Percentiles rank a stretch among this genome's conserved stretches.
These are phyloP conservation scores for Mucor lusitanicus DNA, from an alignment of 371 early-diverging fungal species.

Conservation along the genomic window DNA sequence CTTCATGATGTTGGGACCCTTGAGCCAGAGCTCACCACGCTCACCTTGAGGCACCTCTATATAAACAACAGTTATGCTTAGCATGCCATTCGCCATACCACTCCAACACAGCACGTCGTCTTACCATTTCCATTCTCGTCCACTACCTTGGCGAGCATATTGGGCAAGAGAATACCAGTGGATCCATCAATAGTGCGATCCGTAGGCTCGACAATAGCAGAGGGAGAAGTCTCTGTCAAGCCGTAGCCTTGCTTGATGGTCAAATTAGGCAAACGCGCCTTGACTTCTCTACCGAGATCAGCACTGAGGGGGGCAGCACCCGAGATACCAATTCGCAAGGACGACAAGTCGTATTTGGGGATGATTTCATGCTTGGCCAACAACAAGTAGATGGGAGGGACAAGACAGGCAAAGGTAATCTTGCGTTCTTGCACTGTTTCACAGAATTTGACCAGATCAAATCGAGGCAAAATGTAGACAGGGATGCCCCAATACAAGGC, in stretches of 20 bases:
- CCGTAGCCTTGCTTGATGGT: slow-evolving; percentile 40
- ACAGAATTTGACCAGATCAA: slow-evolving; percentile 66
- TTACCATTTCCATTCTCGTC: slow-evolving; percentile 60
- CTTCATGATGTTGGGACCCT: slow-evolving; percentile 83
- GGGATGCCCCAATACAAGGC: slow-evolving; percentile 36
- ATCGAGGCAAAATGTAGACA: slow-evolving; percentile 64
- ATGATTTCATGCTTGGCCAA: slow-evolving; percentile 68
- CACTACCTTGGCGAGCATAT: slow-evolving; percentile 67
- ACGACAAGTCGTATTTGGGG: slow-evolving; percentile 64
- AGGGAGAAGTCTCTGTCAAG: slow-evolving; percentile 22
- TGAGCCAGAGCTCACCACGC: slow-evolving; percentile 76
- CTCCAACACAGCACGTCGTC: neutral
- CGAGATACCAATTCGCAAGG: slow-evolving; percentile 55
- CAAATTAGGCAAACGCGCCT: slow-evolving; percentile 42
- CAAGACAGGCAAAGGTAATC: slow-evolving; percentile 65
- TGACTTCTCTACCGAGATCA: slow-evolving; percentile 50
- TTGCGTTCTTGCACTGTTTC: slow-evolving; percentile 55
- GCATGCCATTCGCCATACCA: neutral
- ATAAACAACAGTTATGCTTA: neutral
- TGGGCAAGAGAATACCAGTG: slow-evolving; percentile 70
- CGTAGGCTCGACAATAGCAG: slow-evolving; percentile 15
- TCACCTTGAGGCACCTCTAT: slow-evolving; percentile 35
- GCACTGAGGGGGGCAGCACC: slow-evolving; percentile 87
- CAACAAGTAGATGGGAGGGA: slow-evolving; percentile 75
- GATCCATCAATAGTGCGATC: slow-evolving; percentile 43